Evolutionary conservation across 73 alveolate genomes (phyloP).

Genomic region (Paramecium pentaurelia): DNA sequence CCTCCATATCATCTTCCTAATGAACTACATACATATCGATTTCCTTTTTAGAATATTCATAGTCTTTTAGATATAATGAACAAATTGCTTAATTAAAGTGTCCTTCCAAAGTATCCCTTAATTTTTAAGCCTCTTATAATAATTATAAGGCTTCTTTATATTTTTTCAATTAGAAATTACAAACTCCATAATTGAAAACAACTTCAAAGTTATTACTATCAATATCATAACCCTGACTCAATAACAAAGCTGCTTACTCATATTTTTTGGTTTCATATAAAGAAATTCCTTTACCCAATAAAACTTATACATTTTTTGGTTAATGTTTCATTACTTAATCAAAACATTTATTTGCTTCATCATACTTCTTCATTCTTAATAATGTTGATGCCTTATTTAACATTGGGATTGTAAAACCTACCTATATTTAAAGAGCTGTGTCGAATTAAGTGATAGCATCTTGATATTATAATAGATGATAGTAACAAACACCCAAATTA

Average conservation of each 20-base stretch:
- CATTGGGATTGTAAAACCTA: background rate
- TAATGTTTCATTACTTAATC: conserved; percentile 48
- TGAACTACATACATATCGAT: background rate
- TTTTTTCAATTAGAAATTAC: conserved; percentile 28
- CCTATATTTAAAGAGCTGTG: background rate
- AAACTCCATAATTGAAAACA: conserved; percentile 32
- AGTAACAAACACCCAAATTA: conserved; percentile 25
- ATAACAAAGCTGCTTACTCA: background rate
- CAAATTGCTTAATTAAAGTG: conserved; percentile 40
- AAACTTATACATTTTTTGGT: conserved; percentile 17
- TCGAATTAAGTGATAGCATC: conserved; percentile 37
- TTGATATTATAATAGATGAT: background rate
- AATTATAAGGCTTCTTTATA: background rate
- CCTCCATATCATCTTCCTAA: background rate
- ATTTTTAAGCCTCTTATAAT: background rate
- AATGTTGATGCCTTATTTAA: conserved; percentile 44
- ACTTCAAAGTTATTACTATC: conserved; percentile 6
- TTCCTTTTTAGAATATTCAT: background rate
- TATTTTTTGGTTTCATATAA: conserved; percentile 38
- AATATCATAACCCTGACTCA: conserved; percentile 18
- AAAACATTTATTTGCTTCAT: conserved; percentile 53
- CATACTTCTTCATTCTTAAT: conserved; percentile 42
- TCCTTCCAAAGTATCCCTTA: background rate
- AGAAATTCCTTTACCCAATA: conserved; percentile 36
- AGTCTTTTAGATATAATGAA: background rate